Conservation (phyloP, 108 stramenopile species). For the Aurantiochytrium sp. region DNA sequence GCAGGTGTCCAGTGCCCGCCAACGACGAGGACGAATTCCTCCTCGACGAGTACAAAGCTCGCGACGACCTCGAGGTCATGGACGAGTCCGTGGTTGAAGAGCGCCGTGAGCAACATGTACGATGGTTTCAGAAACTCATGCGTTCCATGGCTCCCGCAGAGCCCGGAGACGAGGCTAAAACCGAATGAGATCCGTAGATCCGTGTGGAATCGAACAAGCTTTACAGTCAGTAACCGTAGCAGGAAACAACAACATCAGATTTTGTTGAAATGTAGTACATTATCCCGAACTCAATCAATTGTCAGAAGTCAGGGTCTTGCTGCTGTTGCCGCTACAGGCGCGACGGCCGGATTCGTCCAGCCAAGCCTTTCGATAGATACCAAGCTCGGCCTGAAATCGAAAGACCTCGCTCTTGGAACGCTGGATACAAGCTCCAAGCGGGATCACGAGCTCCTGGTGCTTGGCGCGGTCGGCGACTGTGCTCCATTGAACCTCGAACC, state of each 20-base stretch:
- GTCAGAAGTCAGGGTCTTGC: background rate
- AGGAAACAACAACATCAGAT: too few species aligned
- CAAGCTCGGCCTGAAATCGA: background rate
- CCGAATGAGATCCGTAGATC: too few species aligned
- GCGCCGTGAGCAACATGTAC: background rate
- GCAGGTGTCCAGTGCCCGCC: background rate
- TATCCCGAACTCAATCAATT: too few species aligned
- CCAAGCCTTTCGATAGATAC: background rate
- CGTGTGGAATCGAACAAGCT: too few species aligned
- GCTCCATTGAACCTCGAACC: conserved; percentile 14
- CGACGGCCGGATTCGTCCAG: background rate
- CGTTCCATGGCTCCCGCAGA: background rate
- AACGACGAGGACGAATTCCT: background rate
- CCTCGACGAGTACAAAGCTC: background rate
- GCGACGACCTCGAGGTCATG: background rate
- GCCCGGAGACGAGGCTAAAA: too few species aligned
- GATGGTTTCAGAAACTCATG: background rate
- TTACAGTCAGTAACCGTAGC: too few species aligned
- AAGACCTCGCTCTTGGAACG: background rate
- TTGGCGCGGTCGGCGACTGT: background rate
- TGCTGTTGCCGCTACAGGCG: background rate
- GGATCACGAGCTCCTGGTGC: background rate
- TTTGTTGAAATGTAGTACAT: too few species aligned
- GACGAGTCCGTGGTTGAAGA: background rate
- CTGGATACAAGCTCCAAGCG: background rate